These are phyloP conservation scores for Ballota nigra DNA, from an alignment of 257 asterid genomes.

Conservation along the genomic window DNA sequence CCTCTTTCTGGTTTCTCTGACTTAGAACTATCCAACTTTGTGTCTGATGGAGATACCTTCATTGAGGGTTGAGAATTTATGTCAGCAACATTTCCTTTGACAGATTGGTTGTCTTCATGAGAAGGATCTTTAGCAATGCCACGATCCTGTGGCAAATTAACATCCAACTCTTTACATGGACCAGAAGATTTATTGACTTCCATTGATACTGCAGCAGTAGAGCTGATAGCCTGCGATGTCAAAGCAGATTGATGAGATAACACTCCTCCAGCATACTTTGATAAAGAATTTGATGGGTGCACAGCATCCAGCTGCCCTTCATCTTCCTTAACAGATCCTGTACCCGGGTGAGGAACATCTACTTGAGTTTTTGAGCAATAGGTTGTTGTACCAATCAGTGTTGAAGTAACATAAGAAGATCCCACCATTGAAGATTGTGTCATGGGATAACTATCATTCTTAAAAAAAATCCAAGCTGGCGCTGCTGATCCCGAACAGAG, in stretches of 20 bases:
- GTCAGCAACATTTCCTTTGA: conserved; percentile 36
- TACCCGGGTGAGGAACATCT: conserved; percentile 29
- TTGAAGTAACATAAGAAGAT: conserved; percentile 71
- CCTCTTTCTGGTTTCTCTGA: conserved; percentile 58
- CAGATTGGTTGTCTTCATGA: conserved; percentile 35
- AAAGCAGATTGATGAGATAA: conserved; percentile 35
- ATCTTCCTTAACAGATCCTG: conserved; percentile 35
- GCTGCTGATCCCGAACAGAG: conserved; percentile 47
- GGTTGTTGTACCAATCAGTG: conserved; percentile 63
- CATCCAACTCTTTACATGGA: conserved; percentile 31
- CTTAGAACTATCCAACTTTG: conserved; percentile 50
- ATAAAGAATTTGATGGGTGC: conserved; percentile 40
- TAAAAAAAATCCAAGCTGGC: conserved; percentile 57
- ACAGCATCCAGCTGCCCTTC: conserved; percentile 33
- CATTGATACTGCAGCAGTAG: conserved; percentile 32
- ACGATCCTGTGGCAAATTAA: conserved; percentile 35
- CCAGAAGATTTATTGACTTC: conserved; percentile 32
- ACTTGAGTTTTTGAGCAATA: conserved; percentile 52
- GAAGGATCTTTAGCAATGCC: conserved; percentile 28
- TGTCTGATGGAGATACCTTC: conserved; percentile 39
- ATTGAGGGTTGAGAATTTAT: conserved; percentile 43
- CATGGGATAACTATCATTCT: conserved; percentile 66
- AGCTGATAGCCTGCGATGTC: conserved; percentile 35
- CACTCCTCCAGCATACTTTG: conserved; percentile 34
- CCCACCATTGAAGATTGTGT: conserved; percentile 78